Evolutionary conservation across 805 yeast species (phyloP).

Genomic region (Metschnikowia kofuensis): DNA sequence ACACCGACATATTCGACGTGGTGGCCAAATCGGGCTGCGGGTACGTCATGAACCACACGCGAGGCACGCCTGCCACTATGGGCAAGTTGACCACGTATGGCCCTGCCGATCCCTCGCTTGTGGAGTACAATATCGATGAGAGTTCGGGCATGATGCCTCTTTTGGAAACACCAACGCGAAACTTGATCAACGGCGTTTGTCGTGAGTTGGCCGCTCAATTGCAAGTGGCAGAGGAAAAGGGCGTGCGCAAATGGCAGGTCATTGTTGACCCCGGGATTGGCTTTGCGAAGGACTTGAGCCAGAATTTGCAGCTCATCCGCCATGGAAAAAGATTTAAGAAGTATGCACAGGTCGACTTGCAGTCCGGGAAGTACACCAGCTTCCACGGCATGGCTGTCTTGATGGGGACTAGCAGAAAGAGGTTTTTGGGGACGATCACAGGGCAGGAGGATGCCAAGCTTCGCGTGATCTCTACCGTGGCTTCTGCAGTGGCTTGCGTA

Average conservation of each 20-base stretch:
- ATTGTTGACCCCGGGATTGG: slow-evolving; percentile 95
- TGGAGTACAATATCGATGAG: slow-evolving; percentile 32
- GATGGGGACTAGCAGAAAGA: slow-evolving; percentile 86
- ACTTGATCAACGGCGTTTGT: slow-evolving; percentile 55
- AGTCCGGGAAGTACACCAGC: slow-evolving; percentile 30
- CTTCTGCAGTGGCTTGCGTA: slow-evolving; percentile 69
- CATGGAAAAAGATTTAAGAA: slow-evolving; percentile 47
- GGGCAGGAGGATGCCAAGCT: slow-evolving; percentile 53
- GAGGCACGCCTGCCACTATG: slow-evolving; percentile 84
- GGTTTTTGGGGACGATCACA: slow-evolving; percentile 75
- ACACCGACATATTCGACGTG: slow-evolving; percentile 59
- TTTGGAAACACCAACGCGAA: slow-evolving; percentile 21
- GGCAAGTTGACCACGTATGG: slow-evolving; percentile 52
- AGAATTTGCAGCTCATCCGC: slow-evolving; percentile 65
- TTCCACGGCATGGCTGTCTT: slow-evolving; percentile 63
- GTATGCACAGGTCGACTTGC: slow-evolving; percentile 34
- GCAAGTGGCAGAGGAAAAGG: slow-evolving; percentile 52
- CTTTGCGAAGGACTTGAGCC: slow-evolving; percentile 79
- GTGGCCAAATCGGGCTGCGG: slow-evolving; percentile 73
- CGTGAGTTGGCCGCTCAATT: slow-evolving; percentile 62
- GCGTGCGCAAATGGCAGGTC: slow-evolving; percentile 86
- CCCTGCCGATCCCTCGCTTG: slow-evolving; percentile 32
- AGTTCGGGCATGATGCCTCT: slow-evolving; percentile 11
- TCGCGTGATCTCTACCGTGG: slow-evolving; percentile 75
- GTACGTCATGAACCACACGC: slow-evolving; percentile 75